These are phyloP conservation scores for Didymella pinodella DNA, from an alignment of 2,329 filamentous ascomycete genomes.

Conservation along the genomic window DNA sequence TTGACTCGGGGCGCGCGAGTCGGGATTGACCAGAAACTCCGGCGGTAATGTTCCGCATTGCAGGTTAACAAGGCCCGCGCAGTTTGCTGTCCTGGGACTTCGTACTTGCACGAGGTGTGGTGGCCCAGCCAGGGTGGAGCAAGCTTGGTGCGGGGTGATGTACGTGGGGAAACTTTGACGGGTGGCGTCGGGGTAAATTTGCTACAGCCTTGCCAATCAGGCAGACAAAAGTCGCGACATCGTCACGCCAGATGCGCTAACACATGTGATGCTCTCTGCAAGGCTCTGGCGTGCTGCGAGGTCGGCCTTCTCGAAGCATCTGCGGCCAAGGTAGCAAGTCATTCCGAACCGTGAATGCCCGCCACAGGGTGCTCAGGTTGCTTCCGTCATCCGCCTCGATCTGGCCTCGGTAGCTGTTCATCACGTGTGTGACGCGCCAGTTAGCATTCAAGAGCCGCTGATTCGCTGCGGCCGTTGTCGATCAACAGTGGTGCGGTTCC, in stretches of 20 bases:
- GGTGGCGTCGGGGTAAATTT: not conserved
- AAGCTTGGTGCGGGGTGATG: constrained; percentile 13
- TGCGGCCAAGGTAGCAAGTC: not conserved
- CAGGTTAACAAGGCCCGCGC: not conserved
- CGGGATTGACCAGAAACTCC: not conserved
- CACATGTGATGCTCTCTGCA: constrained; percentile 5
- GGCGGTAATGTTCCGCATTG: constrained; percentile 9
- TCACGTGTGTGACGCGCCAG: constrained; percentile 18
- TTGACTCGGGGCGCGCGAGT: constrained; percentile 14
- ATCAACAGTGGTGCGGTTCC: constrained; percentile 20
- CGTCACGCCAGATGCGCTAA: constrained; percentile 6
- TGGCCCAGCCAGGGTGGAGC: constrained; percentile 7
- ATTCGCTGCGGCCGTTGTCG: constrained; percentile 12
- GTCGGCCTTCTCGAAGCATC: constrained; percentile 11
- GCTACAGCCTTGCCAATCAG: not conserved
- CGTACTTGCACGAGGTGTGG: not conserved
- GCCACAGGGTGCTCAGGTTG: constrained; percentile 2
- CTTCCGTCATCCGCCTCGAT: constrained; percentile 20
- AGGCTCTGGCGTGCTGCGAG: not conserved
- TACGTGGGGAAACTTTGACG: constrained; percentile 15
- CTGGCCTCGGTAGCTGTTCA: constrained; percentile 15
- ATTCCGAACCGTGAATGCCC: constrained; percentile 12
- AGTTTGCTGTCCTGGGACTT: not conserved
- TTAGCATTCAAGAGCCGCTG: constrained; percentile 1
- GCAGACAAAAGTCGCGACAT: not conserved